A percentile compares a stretch with the other conserved stretches of the same genome.
Evolutionary conservation across 2,329 filamentous ascomycete genomes (phyloP).

Genomic region (Cladosporium cucumerinum): DNA sequence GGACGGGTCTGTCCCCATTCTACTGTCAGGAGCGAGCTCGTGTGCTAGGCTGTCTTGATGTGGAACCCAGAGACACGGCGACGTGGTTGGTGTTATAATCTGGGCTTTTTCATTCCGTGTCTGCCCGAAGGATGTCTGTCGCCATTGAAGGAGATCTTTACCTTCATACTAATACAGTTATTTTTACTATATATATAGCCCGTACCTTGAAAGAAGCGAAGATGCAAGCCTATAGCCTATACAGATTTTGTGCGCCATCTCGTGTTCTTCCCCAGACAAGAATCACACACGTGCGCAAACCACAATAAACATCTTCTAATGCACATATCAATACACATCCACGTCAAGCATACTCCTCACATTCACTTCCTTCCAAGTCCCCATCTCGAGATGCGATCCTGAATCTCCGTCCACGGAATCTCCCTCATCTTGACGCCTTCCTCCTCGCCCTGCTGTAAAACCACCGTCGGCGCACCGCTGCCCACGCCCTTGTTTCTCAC

Average conservation of each 20-base stretch:
- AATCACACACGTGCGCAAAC: neutral
- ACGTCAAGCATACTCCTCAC: slow-evolving; percentile 19
- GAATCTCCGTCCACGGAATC: slow-evolving; percentile 83
- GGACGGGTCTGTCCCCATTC: neutral
- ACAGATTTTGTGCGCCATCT: neutral
- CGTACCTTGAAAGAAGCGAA: neutral
- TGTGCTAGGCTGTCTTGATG: neutral
- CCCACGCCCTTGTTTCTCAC: slow-evolving; percentile 73
- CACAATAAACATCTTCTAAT: neutral
- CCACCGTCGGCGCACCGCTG: slow-evolving; percentile 87
- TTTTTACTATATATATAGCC: neutral
- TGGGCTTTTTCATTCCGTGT: neutral
- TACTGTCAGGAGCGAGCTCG: neutral
- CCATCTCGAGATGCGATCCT: slow-evolving; percentile 80
- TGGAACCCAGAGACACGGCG: neutral
- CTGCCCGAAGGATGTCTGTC: neutral
- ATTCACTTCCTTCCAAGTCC: slow-evolving; percentile 64
- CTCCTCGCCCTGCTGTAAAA: slow-evolving; percentile 84
- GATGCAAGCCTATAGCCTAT: neutral
- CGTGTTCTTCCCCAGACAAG: neutral
- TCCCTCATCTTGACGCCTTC: slow-evolving; percentile 64
- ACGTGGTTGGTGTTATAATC: neutral
- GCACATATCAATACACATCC: slow-evolving; percentile 1
- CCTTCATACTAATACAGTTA: neutral
- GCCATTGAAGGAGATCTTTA: neutral